Evolutionary conservation across 441 rosid species (phyloP).

Genomic region (Macaranga tanarius): DNA sequence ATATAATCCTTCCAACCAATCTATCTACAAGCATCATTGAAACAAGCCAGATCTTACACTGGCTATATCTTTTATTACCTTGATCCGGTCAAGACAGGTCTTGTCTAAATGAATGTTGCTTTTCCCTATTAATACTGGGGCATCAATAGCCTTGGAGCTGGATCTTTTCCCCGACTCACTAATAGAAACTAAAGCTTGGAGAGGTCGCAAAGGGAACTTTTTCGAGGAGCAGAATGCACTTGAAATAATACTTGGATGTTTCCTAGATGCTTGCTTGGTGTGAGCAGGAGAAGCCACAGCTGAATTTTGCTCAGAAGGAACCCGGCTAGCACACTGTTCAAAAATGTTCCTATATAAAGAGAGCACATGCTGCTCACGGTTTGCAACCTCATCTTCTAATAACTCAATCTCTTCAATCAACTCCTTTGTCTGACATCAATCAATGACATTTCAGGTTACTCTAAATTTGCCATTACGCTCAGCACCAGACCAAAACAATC

Average conservation of each 20-base stretch:
- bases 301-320: slow-evolving; percentile 62
- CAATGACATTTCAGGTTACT: slow-evolving; percentile 16
- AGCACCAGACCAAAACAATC: neutral
- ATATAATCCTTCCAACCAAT: neutral
- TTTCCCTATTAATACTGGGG: slow-evolving; percentile 34
- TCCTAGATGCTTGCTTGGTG: slow-evolving; percentile 52
- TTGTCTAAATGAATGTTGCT: slow-evolving; percentile 35
- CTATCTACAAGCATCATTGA: neutral
- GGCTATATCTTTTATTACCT: slow-evolving; percentile 31
- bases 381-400: slow-evolving; percentile 79
- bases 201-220: slow-evolving; percentile 54
- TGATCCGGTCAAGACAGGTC: slow-evolving; percentile 37
- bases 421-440: slow-evolving; percentile 60
- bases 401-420: slow-evolving; percentile 75
- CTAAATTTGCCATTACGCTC: neutral
- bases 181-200: slow-evolving; percentile 48
- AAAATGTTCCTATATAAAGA: slow-evolving; percentile 71
- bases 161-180: slow-evolving; percentile 43
- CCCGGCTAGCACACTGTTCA: slow-evolving; percentile 54
- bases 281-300: slow-evolving; percentile 67
- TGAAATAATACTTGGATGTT: slow-evolving; percentile 78
- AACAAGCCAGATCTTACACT: no score
- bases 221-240: slow-evolving; percentile 82
- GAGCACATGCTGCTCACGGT: slow-evolving; percentile 78
- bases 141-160: slow-evolving; percentile 36